These are phyloP conservation scores for Cryptosporidium canis DNA, from an alignment of 169 alveolate genomes.

Conservation along the genomic window DNA sequence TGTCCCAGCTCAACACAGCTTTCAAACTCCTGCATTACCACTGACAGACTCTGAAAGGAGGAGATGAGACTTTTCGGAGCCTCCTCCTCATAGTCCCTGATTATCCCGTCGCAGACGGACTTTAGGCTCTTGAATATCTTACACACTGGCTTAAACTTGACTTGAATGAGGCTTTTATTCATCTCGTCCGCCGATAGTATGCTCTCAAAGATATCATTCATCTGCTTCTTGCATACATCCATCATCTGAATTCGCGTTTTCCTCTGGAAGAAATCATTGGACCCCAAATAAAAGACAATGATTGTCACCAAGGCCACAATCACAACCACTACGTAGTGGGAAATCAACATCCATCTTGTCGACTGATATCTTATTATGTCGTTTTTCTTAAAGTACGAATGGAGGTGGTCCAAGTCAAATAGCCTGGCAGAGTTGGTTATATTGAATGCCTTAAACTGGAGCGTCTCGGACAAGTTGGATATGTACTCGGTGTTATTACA, in stretches of 20 bases:
- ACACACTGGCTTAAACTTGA: constrained; percentile 10
- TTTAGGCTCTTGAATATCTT: background rate
- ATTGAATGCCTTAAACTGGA: constrained; percentile 6
- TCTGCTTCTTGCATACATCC: background rate
- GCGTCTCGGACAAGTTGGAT: background rate
- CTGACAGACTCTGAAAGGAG: background rate
- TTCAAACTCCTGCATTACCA: constrained; percentile 2
- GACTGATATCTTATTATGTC: background rate
- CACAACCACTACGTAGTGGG: constrained; percentile 17
- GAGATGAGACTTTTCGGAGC: background rate
- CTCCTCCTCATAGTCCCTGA: background rate
- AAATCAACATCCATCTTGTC: background rate
- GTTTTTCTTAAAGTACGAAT: background rate
- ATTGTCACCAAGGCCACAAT: background rate
- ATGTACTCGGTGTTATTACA: constrained; percentile 56
- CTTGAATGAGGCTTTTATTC: background rate
- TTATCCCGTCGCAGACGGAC: background rate
- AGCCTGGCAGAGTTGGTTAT: constrained; percentile 13
- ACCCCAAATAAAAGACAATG: constrained; percentile 18
- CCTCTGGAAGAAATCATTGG: constrained; percentile 48
- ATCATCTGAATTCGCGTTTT: constrained; percentile 17
- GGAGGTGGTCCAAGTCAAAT: constrained; percentile 12
- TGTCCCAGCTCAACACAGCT: background rate
- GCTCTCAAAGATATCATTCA: background rate
- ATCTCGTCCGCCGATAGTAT: constrained; percentile 9